phyloP scores from a whole-genome alignment of 441 rosid genomes.

The Jatropha podagrica region DNA sequence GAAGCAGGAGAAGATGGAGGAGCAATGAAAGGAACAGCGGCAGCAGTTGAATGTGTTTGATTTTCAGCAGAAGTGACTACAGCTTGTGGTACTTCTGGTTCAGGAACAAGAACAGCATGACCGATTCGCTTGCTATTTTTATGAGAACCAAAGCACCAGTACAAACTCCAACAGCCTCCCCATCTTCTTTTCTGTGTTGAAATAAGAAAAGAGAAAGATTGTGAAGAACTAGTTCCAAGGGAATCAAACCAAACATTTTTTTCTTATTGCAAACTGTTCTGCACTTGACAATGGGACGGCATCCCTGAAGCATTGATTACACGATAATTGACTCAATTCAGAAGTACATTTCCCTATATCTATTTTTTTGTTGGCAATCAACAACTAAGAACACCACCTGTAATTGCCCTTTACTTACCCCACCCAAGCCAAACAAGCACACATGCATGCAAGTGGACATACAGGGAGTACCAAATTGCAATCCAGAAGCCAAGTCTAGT shows the following conservation, averaged over 20 bases:
- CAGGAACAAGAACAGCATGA: slow-evolving; percentile 80
- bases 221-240: slow-evolving; percentile 1
- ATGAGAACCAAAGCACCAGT: slow-evolving; percentile 82
- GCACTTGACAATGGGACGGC: not conserved
- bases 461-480: not conserved
- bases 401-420: not conserved
- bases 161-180: slow-evolving; percentile 75
- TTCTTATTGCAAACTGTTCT: not conserved
- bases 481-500: not conserved
- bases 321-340: not conserved
- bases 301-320: not conserved
- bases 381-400: not conserved
- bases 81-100: slow-evolving; percentile 47
- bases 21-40: slow-evolving; percentile 75
- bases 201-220: slow-evolving; percentile 10
- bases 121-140: slow-evolving; percentile 75
- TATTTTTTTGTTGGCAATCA: not conserved
- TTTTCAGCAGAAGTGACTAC: slow-evolving; percentile 43
- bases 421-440: not conserved
- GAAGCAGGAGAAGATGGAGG: slow-evolving; percentile 99
- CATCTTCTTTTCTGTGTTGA: slow-evolving; percentile 75
- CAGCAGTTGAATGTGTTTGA: slow-evolving; percentile 48
- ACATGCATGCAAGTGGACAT: not conserved
- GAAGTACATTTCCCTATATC: not conserved
- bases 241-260: not conserved